These are phyloP conservation scores for Marasmius tenuissimus DNA, from an alignment of 1,284 basidiomycete genomes.

Conservation along the genomic window DNA sequence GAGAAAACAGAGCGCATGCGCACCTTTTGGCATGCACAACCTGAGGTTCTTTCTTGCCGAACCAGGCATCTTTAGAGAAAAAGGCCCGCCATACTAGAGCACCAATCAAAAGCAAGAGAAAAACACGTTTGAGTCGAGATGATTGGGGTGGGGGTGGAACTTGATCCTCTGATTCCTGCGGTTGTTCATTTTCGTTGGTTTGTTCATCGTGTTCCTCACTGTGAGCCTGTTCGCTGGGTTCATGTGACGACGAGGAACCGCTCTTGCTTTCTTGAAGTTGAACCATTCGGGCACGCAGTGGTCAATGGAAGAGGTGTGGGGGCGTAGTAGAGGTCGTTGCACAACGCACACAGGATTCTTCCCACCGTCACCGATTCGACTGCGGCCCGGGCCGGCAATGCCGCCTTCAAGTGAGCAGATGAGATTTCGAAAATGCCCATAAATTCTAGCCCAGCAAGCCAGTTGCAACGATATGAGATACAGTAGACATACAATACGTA, in stretches of 20 bases:
- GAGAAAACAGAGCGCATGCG: constrained; percentile 10
- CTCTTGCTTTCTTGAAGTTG: not conserved
- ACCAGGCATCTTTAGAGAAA: constrained; percentile 27
- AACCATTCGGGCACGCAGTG: not conserved
- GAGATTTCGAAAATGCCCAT: too few relatives aligned
- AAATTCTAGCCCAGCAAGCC: too few relatives aligned
- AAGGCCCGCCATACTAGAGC: constrained; percentile 45
- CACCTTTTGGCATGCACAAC: constrained; percentile 52
- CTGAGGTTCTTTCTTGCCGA: constrained; percentile 27
- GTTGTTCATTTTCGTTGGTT: not conserved
- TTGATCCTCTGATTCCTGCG: not conserved
- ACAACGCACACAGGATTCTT: too few relatives aligned
- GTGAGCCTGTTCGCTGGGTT: not conserved
- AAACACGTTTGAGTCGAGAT: constrained; percentile 45
- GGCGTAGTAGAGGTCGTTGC: not conserved
- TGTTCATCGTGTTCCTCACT: not conserved
- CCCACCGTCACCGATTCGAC: too few relatives aligned
- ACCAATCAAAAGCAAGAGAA: constrained; percentile 41
- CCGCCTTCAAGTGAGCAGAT: too few relatives aligned
- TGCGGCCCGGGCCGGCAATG: too few relatives aligned
- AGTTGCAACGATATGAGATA: too few relatives aligned
- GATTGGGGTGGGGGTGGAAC: constrained; percentile 47
- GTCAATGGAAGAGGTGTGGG: not conserved
- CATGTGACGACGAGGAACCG: not conserved
- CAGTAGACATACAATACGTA: too few relatives aligned